Base-by-base conservation (phyloP, 768 basidiomycete genomes). In the Boletellus ananas region DNA sequence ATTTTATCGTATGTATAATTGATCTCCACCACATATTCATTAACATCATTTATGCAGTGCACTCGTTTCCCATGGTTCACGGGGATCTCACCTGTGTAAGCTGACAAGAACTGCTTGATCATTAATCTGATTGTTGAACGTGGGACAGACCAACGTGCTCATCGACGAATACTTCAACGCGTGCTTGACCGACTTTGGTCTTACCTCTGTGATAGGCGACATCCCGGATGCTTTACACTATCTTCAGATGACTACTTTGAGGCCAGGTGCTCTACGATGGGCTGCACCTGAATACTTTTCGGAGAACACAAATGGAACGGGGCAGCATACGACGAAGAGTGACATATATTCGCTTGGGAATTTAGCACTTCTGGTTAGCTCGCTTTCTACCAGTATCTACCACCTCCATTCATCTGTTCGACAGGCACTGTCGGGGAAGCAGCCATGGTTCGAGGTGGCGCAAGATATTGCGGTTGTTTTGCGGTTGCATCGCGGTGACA, bases 121-220 rank as follows among this genome's bases (percentile, higher is more conserved):
- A n/a, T 17, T 20, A 18, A 6, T 31, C 17, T 17, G 38, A 43
- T 40, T 5, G 35, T 39, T 42, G 35, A 47, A 25, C 13, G 16
- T 16, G 18, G 6, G 29, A 39, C 16, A 58, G 55, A 52, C 33
- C 2, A 56, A 58, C 29, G 40, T 58, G 41, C 47, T 57, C 34
- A 20, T 54, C 13, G 43, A 52, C 13, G 44, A 21, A 11, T 21
- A 47, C 4, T 49, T 67, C 29, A 68, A 67, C 23, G 75, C 70
- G 4, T 63, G 67, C 17, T 57, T 78, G 7, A 70, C 71, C 49
- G 77, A 76, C 50, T 77, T 77, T 48, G 76, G 76, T 3, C 17
- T 60, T 43, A 63, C 66, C 17, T 72, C 73, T 2, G 4, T 51
- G 21, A 16, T 51, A 27, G 49, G 44, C 31, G 34, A 46, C 11